Percentiles rank a stretch among this genome's conserved stretches.
phyloP scores from a whole-genome alignment of 225 moss, liverwort and hornwort genomes.

The Sphagnum contortum region DNA sequence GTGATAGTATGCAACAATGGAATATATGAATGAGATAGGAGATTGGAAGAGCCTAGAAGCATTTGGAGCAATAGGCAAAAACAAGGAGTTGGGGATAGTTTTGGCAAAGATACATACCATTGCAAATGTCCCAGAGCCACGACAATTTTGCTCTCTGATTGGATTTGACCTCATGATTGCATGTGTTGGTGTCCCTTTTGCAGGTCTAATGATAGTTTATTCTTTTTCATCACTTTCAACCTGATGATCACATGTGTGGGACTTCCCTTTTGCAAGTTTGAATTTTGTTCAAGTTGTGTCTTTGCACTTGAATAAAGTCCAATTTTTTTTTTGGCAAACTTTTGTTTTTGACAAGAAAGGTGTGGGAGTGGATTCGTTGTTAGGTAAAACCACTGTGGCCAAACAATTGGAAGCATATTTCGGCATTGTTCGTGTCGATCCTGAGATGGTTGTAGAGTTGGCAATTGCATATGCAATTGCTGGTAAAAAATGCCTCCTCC shows the following conservation, averaged over 20 bases:
- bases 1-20: conserved; percentile 18
- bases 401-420: conserved; percentile 44
- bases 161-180: conserved; percentile 70
- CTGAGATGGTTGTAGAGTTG: conserved; percentile 46
- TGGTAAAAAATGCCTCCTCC: conserved; percentile 18
- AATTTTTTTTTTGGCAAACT: neutral
- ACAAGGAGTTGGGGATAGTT: conserved; percentile 35
- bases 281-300: too few species aligned
- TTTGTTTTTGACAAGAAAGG: neutral
- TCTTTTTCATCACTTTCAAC: too few species aligned
- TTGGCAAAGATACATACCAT: conserved; percentile 64
- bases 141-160: conserved; percentile 31
- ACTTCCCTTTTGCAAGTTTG: too few species aligned
- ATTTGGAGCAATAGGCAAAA: conserved; percentile 47
- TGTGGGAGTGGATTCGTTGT: conserved; percentile 11
- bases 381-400: conserved; percentile 70
- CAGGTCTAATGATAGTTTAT: conserved; percentile 26
- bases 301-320: too few species aligned
- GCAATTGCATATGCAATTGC: conserved; percentile 61
- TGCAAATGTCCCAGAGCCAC: conserved; percentile 38
- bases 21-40: conserved; percentile 25
- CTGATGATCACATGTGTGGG: too few species aligned
- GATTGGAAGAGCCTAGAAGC: conserved; percentile 31
- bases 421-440: conserved; percentile 48
- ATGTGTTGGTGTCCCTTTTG: conserved; percentile 51